Evolutionary conservation across 768 basidiomycete genomes (phyloP), one percentile per base, ranked within the genome.

Genomic region (Boletus rubropictus): DNA sequence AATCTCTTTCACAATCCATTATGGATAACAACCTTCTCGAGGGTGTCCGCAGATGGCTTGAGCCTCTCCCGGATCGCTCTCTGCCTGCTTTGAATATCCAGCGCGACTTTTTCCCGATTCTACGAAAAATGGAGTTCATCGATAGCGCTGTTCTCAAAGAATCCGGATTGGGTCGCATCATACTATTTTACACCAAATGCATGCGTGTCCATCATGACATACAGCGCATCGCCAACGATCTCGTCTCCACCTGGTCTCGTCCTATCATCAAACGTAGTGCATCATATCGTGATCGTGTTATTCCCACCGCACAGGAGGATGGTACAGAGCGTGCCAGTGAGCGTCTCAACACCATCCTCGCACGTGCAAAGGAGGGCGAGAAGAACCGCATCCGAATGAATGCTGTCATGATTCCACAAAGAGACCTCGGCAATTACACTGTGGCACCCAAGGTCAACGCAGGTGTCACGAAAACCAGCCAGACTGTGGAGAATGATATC

Each of bases 81-180:
- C 77, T 99, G 3, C 96, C 96, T 1, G 91, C 93, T 4, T 77
- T 98, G 44, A 95, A 94, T 66, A 97, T 99, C 59, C 96, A 97
- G 64, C 83, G 84, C 38, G 87, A 93, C 43, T 83, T 98, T 54
- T 91, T 98, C 69, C 76, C 79, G 27, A 78, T 84, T 44, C 72
- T 99, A 9, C 76, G 74, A 52, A 90, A 86, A 72, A 90, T 98
- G 85, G 86, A 89, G 53, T 88, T 87, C 58, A 93, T 97, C 61
- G 95, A 97, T 68, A 82, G 83, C 27, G 68, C 81, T 17, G 89
- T 89, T 5, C 83, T 99, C 57, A 95, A 94, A 63, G 90, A 95
- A 63, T 89, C 89, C 1, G 82, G 84, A 0, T 76, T 99, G 4
- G 96, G 96, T 14, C 84, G 85, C 48, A 78, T 98, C 56, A 74